Conservation (phyloP, 192 early-diverging fungal genomes). For the Podila epigama region DNA sequence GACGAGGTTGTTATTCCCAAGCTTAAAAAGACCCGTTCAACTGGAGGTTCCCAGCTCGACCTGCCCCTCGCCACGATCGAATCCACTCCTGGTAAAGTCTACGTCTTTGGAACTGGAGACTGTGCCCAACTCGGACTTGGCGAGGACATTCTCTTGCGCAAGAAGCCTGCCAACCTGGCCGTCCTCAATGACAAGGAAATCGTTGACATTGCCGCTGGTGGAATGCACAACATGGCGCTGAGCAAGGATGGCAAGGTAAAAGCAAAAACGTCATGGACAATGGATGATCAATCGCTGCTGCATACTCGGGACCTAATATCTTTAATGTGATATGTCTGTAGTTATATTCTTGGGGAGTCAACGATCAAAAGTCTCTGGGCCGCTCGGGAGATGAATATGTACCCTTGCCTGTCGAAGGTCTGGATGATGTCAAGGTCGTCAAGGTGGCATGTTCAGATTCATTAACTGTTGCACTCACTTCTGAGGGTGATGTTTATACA, state of each 20-base stretch:
- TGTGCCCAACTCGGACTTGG: conserved; percentile 92
- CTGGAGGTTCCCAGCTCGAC: neutral
- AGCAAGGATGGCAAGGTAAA: conserved; percentile 74
- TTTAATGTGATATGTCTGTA: conserved; percentile 2
- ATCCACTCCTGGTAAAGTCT: conserved; percentile 65
- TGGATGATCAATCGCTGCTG: no score
- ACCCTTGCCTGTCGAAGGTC: conserved; percentile 70
- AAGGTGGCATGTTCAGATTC: conserved; percentile 88
- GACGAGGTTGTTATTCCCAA: neutral
- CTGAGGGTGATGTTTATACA: conserved; percentile 80
- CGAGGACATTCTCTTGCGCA: conserved; percentile 81
- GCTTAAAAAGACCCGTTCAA: neutral
- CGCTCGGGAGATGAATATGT: conserved; percentile 70
- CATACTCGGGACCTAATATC: neutral
- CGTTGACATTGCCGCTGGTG: conserved; percentile 81
- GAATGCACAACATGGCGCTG: conserved; percentile 87
- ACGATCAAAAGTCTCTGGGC: conserved; percentile 92
- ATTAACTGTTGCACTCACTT: conserved; percentile 78
- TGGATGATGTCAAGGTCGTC: conserved; percentile 77
- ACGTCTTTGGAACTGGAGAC: conserved; percentile 89
- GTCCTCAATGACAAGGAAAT: conserved; percentile 76
- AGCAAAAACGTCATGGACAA: neutral
- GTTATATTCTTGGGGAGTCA: conserved; percentile 96
- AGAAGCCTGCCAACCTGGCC: conserved; percentile 73
- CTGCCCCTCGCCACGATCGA: conserved; percentile 1